Conservation (phyloP, 164 flowering plant genomes). For the Chloranthus sessilifolius region DNA sequence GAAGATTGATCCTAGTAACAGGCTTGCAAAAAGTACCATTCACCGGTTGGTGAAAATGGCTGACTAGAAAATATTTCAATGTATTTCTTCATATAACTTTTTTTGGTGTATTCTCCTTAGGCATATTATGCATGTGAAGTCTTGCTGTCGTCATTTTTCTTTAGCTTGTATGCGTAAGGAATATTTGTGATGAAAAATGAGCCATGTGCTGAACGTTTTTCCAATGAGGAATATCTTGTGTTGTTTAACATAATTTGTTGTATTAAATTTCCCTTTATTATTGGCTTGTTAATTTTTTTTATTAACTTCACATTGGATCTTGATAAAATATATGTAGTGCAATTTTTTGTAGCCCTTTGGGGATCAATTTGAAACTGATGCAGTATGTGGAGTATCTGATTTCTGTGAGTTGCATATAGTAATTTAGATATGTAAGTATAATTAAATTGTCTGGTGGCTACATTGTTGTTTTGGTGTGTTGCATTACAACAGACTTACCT, state of each 20-base stretch:
- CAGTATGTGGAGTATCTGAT: neutral
- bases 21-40: conserved; percentile 89
- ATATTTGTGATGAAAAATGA: conserved; percentile 9
- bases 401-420: neutral
- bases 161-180: conserved; percentile 10
- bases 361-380: neutral
- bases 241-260: conserved; percentile 10
- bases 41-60: conserved; percentile 85
- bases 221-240: neutral
- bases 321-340: no score
- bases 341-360: no score
- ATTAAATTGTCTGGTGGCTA: neutral
- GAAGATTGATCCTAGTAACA: conserved; percentile 85
- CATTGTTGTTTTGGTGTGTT: neutral
- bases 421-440: neutral
- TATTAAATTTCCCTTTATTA: conserved; percentile 4
- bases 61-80: conserved; percentile 28
- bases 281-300: no score
- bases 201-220: conserved; percentile 1
- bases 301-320: no score
- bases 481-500: no score
- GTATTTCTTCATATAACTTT: conserved; percentile 2
- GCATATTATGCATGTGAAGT: conserved; percentile 9
- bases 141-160: conserved; percentile 11
- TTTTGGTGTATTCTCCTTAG: conserved; percentile 12